phyloP scores from a whole-genome alignment of 345 rosid species.

The Boechera stricta region DNA sequence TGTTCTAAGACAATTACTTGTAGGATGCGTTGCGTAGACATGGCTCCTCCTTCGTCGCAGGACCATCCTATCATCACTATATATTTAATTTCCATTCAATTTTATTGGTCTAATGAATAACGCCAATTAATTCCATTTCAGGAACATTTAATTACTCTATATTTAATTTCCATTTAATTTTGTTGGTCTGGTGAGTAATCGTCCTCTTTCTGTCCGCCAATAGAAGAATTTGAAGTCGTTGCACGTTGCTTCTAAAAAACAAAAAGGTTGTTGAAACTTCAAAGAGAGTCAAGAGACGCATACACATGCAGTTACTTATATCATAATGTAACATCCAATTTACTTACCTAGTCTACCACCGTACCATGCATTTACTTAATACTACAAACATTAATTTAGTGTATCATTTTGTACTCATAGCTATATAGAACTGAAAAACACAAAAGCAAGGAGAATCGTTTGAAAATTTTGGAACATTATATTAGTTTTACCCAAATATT shows the following conservation, averaged over 20 bases:
- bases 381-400: background rate
- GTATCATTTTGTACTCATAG: background rate
- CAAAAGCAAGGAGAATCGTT: background rate
- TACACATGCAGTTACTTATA: background rate
- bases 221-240: background rate
- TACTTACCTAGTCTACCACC: background rate
- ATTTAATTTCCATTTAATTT: constrained; percentile 23
- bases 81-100: constrained; percentile 40
- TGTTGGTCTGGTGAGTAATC: constrained; percentile 34
- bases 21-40: constrained; percentile 39
- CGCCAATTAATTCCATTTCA: constrained; percentile 30
- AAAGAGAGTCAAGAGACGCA: constrained; percentile 7
- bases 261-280: constrained; percentile 21
- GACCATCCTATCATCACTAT: constrained; percentile 41
- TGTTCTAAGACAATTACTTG: constrained; percentile 30
- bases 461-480: background rate
- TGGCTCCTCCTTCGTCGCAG: constrained; percentile 35
- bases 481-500: background rate
- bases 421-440: background rate
- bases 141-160: constrained; percentile 28
- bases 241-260: constrained; percentile 4
- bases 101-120: constrained; percentile 35
- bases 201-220: constrained; percentile 15
- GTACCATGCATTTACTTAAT: background rate
- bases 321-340: background rate